These are phyloP conservation scores for Spathaspora arborariae DNA, from an alignment of 805 yeast genomes.

Conservation along the genomic window DNA sequence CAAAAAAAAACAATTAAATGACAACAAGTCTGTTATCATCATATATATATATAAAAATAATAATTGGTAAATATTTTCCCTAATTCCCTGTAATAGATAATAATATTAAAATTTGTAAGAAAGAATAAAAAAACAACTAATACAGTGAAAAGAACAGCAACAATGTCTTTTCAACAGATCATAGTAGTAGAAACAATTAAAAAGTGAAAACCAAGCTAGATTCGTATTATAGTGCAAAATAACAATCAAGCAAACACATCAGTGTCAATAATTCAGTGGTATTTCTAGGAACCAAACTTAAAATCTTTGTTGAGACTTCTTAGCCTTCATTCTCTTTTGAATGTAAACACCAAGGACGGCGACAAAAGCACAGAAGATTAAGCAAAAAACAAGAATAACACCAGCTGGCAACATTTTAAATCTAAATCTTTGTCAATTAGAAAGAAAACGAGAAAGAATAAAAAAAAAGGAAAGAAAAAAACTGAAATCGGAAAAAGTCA, in stretches of 20 bases:
- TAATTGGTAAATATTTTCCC: background rate
- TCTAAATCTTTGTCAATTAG: background rate
- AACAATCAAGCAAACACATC: background rate
- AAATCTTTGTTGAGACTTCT: conserved; percentile 41
- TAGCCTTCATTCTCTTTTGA: conserved; percentile 40
- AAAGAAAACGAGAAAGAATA: background rate
- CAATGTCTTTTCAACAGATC: background rate
- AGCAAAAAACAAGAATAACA: conserved; percentile 65
- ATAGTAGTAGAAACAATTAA: conserved; percentile 1
- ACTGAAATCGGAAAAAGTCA: background rate
- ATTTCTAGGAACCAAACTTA: conserved; percentile 16
- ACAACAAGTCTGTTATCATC: background rate
- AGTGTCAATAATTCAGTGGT: background rate
- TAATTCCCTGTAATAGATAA: background rate
- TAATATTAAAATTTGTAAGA: background rate
- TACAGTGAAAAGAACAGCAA: background rate
- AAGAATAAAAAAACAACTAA: background rate
- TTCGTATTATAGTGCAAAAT: conserved; percentile 2
- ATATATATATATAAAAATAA: background rate
- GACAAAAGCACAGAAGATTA: conserved; percentile 46
- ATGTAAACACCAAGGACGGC: conserved; percentile 34
- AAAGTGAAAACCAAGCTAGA: background rate
- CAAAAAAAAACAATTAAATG: background rate
- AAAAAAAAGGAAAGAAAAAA: conserved; percentile 2
- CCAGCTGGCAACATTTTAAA: conserved; percentile 63